A percentile compares a stretch with the other conserved stretches of the same genome.
Evolutionary conservation across 2,329 filamentous ascomycete genomes (phyloP).

Genomic region (Penicillium aurantiogriseum): DNA sequence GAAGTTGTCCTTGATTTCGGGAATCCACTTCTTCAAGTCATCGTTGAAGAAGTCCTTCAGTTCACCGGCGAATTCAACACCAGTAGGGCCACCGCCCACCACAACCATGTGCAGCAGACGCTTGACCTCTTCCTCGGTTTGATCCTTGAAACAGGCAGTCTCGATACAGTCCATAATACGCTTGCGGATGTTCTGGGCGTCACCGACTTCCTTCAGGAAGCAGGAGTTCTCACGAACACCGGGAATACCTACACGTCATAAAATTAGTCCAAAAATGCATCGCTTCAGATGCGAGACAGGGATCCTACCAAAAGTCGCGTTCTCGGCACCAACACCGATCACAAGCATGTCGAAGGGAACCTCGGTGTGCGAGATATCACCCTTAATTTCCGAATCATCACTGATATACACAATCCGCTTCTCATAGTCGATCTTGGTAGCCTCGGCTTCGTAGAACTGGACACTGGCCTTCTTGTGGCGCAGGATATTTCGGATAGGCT

Average conservation of each 20-base stretch:
- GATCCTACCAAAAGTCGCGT: slow-evolving; percentile 85
- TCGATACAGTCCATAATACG: slow-evolving; percentile 99
- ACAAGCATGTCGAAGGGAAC: slow-evolving; percentile 98
- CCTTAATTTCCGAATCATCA: slow-evolving; percentile 92
- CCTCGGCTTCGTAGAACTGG: slow-evolving; percentile 97
- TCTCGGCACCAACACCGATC: slow-evolving; percentile 94
- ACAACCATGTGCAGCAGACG: slow-evolving; percentile 98
- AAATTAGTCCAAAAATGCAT: slow-evolving; percentile 6
- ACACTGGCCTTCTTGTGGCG: slow-evolving; percentile 91
- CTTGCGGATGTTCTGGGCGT: slow-evolving; percentile 94
- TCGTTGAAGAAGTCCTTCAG: slow-evolving; percentile 98
- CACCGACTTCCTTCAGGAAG: slow-evolving; percentile 97
- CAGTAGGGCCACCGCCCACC: slow-evolving; percentile 87
- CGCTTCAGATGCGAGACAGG: slow-evolving; percentile 15
- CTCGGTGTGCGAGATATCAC: slow-evolving; percentile 75
- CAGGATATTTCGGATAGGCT: slow-evolving; percentile 93
- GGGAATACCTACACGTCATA: slow-evolving; percentile 62
- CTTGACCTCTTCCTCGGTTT: slow-evolving; percentile 81
- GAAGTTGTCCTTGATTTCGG: slow-evolving; percentile 92
- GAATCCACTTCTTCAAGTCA: slow-evolving; percentile 96
- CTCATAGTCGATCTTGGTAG: slow-evolving; percentile 89
- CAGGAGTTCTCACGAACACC: slow-evolving; percentile 93
- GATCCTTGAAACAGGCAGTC: slow-evolving; percentile 97
- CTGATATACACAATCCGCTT: slow-evolving; percentile 84
- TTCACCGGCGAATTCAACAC: slow-evolving; percentile 97